phyloP scores from a whole-genome alignment of 768 basidiomycete genomes.

The Phylloporus sp. region DNA sequence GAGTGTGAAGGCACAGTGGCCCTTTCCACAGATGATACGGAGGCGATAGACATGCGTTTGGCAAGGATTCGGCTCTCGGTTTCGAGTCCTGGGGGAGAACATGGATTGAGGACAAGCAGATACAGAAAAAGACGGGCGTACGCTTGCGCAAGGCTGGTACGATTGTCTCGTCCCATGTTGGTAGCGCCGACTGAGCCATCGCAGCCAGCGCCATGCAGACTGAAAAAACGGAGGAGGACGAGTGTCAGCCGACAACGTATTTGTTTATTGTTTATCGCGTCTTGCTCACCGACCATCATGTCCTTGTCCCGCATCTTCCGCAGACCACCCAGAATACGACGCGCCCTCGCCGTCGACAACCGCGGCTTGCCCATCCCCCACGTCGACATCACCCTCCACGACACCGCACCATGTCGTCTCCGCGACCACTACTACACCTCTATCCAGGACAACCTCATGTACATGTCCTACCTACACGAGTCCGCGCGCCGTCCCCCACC shows the following conservation, averaged over 20 bases:
- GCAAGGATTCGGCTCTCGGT: conserved; percentile 75
- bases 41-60: conserved; percentile 72
- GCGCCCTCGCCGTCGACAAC: conserved; percentile 44
- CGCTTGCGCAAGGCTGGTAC: conserved; percentile 79
- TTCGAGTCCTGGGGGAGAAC: conserved; percentile 57
- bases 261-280: neutral
- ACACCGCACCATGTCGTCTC: conserved; percentile 70
- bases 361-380: conserved; percentile 73
- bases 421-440: conserved; percentile 81
- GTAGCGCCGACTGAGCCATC: conserved; percentile 35
- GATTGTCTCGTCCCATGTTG: conserved; percentile 79
- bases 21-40: conserved; percentile 51
- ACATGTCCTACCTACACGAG: conserved; percentile 89
- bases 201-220: conserved; percentile 36
- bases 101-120: neutral
- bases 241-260: neutral
- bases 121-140: conserved; percentile 32
- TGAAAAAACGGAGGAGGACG: neutral
- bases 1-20: conserved; percentile 18
- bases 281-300: neutral
- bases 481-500: conserved; percentile 48
- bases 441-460: conserved; percentile 85
- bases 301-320: conserved; percentile 45
- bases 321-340: conserved; percentile 44
- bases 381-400: conserved; percentile 59